phyloP scores from a whole-genome alignment of 2,329 filamentous ascomycete species.

The Alternaria sp. region DNA sequence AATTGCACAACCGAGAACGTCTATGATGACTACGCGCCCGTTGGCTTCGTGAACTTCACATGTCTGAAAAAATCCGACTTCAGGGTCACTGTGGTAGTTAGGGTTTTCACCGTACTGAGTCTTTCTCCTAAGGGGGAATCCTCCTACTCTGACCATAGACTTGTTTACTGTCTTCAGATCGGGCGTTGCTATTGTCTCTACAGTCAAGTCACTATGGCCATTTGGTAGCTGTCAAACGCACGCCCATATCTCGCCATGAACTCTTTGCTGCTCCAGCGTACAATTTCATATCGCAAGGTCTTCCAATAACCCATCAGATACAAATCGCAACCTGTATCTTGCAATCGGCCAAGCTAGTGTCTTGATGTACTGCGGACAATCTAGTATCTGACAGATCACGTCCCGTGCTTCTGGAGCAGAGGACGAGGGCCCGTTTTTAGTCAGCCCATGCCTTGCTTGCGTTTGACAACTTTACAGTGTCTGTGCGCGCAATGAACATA shows the following conservation, averaged over 20 bases:
- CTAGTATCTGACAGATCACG: not conserved
- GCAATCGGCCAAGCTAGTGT: not conserved
- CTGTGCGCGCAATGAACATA: too few relatives aligned
- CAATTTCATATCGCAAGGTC: not conserved
- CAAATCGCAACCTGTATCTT: not conserved
- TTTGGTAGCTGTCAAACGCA: not conserved
- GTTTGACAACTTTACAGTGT: not conserved
- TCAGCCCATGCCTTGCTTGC: not conserved
- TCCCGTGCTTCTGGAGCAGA: not conserved
- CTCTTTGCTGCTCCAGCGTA: not conserved
- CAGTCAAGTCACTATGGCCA: not conserved
- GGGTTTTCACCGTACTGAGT: too few relatives aligned
- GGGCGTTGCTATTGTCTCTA: not conserved
- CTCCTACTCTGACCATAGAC: not conserved
- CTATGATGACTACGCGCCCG: not conserved
- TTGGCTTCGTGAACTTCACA: not conserved
- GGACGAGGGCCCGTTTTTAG: not conserved
- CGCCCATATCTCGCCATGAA: not conserved
- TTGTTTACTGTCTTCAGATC: not conserved
- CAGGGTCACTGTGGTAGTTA: not conserved
- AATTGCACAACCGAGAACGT: not conserved
- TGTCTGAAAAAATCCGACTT: not conserved
- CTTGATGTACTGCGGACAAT: not conserved
- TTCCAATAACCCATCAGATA: not conserved
- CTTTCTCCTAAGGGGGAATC: too few relatives aligned